These are phyloP conservation scores for Penicillium digitatum DNA, from an alignment of 2,329 filamentous ascomycete genomes.

Conservation along the genomic window DNA sequence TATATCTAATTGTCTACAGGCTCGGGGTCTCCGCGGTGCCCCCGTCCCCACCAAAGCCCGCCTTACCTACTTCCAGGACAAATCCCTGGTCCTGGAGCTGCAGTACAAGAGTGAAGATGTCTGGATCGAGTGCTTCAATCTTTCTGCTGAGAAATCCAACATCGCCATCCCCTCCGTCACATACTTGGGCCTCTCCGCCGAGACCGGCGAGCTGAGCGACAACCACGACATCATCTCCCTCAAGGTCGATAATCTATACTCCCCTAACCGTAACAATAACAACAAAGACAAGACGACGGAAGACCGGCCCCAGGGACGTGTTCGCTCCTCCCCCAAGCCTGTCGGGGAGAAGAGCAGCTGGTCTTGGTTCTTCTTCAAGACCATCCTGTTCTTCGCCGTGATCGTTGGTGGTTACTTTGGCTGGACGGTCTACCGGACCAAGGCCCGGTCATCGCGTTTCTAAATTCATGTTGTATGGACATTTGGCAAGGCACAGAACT, in stretches of 20 bases:
- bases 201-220: slow-evolving; percentile 94
- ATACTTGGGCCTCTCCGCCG: slow-evolving; percentile 62
- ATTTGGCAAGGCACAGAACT: slow-evolving; percentile 9
- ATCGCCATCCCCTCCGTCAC: slow-evolving; percentile 71
- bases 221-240: slow-evolving; percentile 96
- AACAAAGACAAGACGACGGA: slow-evolving; percentile 26
- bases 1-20: slow-evolving; percentile 41
- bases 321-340: slow-evolving; percentile 13
- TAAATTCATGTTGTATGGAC: slow-evolving; percentile 14
- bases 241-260: slow-evolving; percentile 80
- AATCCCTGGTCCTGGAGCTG: slow-evolving; percentile 81
- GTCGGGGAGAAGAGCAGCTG: slow-evolving; percentile 49
- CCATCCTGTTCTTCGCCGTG: slow-evolving; percentile 68
- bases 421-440: slow-evolving; percentile 73
- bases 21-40: slow-evolving; percentile 79
- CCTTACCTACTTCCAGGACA: slow-evolving; percentile 95
- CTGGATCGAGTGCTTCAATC: slow-evolving; percentile 86
- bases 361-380: slow-evolving; percentile 75
- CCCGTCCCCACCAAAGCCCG: slow-evolving; percentile 76
- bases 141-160: slow-evolving; percentile 57
- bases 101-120: slow-evolving; percentile 88
- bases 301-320: slow-evolving; percentile 24
- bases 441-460: slow-evolving; percentile 47
- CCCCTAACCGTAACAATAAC: slow-evolving; percentile 39
- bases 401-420: slow-evolving; percentile 76